Conservation (phyloP, 2,329 filamentous ascomycete genomes). For the Colletotrichum cuscutae region DNA sequence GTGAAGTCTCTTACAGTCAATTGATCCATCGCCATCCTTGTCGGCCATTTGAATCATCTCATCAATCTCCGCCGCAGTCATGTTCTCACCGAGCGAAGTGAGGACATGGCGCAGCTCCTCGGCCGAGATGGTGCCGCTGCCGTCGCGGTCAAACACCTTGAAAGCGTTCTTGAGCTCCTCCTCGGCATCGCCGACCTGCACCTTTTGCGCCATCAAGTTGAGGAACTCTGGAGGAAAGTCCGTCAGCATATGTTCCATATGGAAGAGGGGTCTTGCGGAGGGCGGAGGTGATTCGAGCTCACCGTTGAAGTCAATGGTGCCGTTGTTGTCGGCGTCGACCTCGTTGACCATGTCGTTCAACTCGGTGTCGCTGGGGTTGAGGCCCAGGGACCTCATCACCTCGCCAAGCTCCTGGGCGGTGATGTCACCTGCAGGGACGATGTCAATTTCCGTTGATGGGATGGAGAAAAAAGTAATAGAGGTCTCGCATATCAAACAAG, state of each 20-base stretch:
- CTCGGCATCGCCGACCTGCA: constrained; percentile 93
- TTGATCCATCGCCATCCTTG: constrained; percentile 88
- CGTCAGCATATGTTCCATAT: constrained; percentile 39
- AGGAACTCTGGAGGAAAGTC: constrained; percentile 74
- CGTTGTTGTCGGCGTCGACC: constrained; percentile 91
- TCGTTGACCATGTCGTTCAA: constrained; percentile 95
- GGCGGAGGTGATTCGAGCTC: constrained; percentile 44
- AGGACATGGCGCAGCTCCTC: constrained; percentile 90
- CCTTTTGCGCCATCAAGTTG: constrained; percentile 94
- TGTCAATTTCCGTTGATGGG: constrained; percentile 40
- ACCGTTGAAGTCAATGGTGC: constrained; percentile 93
- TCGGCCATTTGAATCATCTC: constrained; percentile 95
- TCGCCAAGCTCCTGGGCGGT: constrained; percentile 91
- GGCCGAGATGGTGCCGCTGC: constrained; percentile 91
- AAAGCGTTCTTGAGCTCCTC: constrained; percentile 91
- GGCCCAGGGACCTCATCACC: constrained; percentile 89
- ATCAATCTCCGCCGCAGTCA: constrained; percentile 90
- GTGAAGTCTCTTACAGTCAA: constrained; percentile 74
- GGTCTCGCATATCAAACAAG: background rate
- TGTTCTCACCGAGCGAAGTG: constrained; percentile 91
- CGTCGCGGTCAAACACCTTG: constrained; percentile 91
- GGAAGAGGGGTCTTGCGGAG: no score
- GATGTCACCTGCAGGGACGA: constrained; percentile 75
- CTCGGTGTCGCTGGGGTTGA: constrained; percentile 91
- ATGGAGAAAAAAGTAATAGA: background rate